Base-by-base conservation (phyloP, 345 rosid species). In the Eucalyptus grandis region DNA sequence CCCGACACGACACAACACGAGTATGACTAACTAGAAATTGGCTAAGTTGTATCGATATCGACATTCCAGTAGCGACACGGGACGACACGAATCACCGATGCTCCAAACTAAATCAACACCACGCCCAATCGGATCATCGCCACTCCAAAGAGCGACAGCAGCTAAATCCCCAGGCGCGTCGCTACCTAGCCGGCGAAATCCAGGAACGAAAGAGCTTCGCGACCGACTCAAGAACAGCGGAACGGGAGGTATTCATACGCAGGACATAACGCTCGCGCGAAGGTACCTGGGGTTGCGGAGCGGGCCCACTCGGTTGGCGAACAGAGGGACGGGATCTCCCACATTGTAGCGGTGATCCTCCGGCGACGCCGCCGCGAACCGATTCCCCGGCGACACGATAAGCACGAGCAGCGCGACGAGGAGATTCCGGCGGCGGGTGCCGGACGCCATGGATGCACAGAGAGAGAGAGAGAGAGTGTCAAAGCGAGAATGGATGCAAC, bases 261-360 rank as follows among this genome's bases (percentile, higher is more conserved):
- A 27, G 87, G 50, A 19, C 51, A 49, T 46, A 30, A 15, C 30
- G 16, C 56, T 86, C 67, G 43, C 17, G 49, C 11, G 50, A 86
- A 26, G 46, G 58, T 86, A 95, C 98, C 97, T 95, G 92, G 98
- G 99, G 91, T 95, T 97, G 93, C 94, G 92, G 86, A 96, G 93
- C 58, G 98, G 98, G 67, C 97, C 98, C 56, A 94, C 94, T 93
- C 94, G 95, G 95, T 96, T 97, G 92, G 92, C 98, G 91, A 94
- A 95, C 16, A 96, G 90, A 87, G 97, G 98, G 87, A 96, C 97
- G 21, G 81, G 91, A 92, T 96, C 97, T 90, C 96, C 97, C 4
- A 91, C 94, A 91, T 92, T 94, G 92, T 97, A 96, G 46, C 92
- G 93, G 77, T 90, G 95, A 89, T 91, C 88, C 88, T 86, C 65